Conservation (phyloP, 1,284 basidiomycete species). For the Melampsora larici-populina region DNA sequence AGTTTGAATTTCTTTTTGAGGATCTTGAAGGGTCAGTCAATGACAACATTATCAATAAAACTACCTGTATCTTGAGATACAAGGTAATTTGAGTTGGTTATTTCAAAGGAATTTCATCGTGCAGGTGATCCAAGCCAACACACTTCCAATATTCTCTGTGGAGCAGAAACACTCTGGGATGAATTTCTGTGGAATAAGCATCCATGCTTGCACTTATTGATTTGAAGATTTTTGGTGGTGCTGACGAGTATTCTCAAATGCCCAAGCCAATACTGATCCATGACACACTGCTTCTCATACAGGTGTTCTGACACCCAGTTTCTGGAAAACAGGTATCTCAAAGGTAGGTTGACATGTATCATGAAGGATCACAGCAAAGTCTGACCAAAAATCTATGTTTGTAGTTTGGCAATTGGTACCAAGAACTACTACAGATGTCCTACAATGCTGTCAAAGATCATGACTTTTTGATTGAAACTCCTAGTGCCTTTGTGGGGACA, state of each 20-base stretch:
- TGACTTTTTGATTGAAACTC: constrained; percentile 50
- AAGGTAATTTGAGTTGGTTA: too few relatives aligned
- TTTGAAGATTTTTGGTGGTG: too few relatives aligned
- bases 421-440: constrained; percentile 49
- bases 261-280: neutral
- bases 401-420: constrained; percentile 51
- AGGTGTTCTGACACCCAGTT: constrained; percentile 18
- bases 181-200: too few relatives aligned
- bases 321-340: constrained; percentile 11
- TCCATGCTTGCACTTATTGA: too few relatives aligned
- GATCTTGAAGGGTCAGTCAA: neutral
- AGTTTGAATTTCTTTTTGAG: constrained; percentile 48
- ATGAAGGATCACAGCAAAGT: neutral
- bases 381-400: constrained; percentile 45
- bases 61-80: too few relatives aligned
- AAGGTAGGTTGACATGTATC: neutral
- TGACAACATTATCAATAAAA: too few relatives aligned
- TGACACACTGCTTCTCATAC: neutral
- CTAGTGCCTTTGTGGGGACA: constrained; percentile 51
- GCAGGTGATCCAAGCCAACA: too few relatives aligned
- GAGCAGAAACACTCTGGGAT: too few relatives aligned
- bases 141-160: too few relatives aligned
- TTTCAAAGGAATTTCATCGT: too few relatives aligned
- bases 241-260: neutral
- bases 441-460: constrained; percentile 49